These are phyloP conservation scores for Neurospora africana DNA, from an alignment of 495 filamentous ascomycete species.

Conservation along the genomic window DNA sequence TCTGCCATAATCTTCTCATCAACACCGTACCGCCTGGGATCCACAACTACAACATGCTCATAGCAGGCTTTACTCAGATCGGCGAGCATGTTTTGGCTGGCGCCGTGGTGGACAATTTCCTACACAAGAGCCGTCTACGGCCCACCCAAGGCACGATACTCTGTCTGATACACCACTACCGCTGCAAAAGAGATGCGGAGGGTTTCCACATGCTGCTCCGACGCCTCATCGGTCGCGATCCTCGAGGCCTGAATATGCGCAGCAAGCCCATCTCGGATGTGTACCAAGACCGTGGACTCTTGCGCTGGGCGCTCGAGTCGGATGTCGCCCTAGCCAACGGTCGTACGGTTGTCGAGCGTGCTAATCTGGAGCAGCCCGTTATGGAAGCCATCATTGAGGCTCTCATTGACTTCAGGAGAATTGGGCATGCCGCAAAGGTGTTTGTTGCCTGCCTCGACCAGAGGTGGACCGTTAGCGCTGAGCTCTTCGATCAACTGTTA, in stretches of 20 bases:
- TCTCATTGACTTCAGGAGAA: conserved; percentile 25
- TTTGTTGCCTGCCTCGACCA: conserved; percentile 24
- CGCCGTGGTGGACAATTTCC: conserved; percentile 40
- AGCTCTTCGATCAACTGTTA: conserved; percentile 25
- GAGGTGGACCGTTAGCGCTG: conserved; percentile 9
- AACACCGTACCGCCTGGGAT: conserved; percentile 46
- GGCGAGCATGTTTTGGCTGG: conserved; percentile 40
- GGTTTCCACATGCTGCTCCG: conserved; percentile 31
- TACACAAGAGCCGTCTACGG: conserved; percentile 36
- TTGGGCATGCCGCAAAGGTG: conserved; percentile 24
- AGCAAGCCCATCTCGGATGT: conserved; percentile 8
- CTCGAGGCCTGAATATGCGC: conserved; percentile 13
- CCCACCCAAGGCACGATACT: conserved; percentile 45
- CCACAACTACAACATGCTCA: conserved; percentile 56
- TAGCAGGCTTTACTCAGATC: conserved; percentile 45
- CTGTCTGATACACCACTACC: conserved; percentile 46
- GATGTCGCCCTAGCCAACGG: conserved; percentile 5
- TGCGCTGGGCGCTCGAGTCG: conserved; percentile 8
- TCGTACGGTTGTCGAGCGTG: conserved; percentile 17
- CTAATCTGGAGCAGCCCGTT: conserved; percentile 12
- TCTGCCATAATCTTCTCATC: conserved; percentile 58
- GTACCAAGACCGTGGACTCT: neutral
- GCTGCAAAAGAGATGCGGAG: conserved; percentile 22
- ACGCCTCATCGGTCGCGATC: conserved; percentile 25
- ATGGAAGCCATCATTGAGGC: conserved; percentile 29